A percentile compares a stretch with the other conserved stretches of the same genome.
Conservation (phyloP, 495 filamentous ascomycete species). For the Geoglossum glabrum region DNA sequence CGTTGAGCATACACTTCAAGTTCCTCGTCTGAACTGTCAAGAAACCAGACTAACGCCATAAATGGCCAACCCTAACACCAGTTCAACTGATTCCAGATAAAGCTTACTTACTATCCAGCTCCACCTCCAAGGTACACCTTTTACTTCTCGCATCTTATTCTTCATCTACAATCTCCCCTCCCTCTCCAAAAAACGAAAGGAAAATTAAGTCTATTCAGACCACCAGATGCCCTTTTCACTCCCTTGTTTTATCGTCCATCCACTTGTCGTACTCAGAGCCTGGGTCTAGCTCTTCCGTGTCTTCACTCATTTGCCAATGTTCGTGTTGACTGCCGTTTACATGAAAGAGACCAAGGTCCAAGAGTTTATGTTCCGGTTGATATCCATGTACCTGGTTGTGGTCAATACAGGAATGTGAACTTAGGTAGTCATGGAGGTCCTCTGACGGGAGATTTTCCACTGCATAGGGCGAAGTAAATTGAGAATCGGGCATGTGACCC, state of each 20-base stretch:
- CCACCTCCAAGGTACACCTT: background rate
- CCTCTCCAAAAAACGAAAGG: too few relatives aligned
- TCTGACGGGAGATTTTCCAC: background rate
- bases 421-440: background rate
- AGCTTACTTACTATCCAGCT: background rate
- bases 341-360: background rate
- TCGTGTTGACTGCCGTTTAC: conserved; percentile 9
- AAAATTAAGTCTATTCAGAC: too few relatives aligned
- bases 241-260: conserved; percentile 11
- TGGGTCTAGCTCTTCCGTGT: conserved; percentile 9
- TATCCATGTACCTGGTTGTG: background rate
- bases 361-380: background rate
- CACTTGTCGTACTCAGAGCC: conserved; percentile 19
- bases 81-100: background rate
- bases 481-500: background rate
- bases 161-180: background rate
- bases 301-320: conserved; percentile 12
- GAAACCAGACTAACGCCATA: background rate
- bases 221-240: background rate
- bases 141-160: background rate
- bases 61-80: background rate
- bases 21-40: background rate
- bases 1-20: background rate
- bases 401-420: background rate
- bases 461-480: background rate